Percentiles rank a stretch among this genome's conserved stretches.
Conservation (phyloP, 495 filamentous ascomycete species). For the Talaromyces ruber region DNA sequence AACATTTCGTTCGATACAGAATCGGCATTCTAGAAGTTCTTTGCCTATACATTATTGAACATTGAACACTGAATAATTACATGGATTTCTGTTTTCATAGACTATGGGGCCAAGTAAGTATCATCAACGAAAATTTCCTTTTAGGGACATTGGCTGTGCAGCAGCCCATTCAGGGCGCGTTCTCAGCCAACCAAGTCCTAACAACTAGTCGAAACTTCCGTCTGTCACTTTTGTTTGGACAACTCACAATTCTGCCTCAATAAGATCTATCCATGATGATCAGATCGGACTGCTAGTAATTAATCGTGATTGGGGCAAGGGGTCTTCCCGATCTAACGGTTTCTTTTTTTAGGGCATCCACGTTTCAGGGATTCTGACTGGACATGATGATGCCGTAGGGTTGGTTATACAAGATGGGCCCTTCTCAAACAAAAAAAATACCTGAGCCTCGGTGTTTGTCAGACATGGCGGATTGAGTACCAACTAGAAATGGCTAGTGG, state of each 20-base stretch:
- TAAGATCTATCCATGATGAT: neutral
- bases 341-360: neutral
- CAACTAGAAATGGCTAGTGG: too few species aligned
- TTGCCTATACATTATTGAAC: neutral
- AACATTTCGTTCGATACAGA: neutral
- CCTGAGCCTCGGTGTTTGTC: neutral
- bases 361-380: neutral
- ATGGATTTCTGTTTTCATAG: neutral
- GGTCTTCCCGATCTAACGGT: neutral
- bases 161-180: neutral
- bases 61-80: too few species aligned
- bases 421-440: neutral
- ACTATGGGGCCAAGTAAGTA: neutral
- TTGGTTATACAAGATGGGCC: too few species aligned
- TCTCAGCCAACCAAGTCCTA: neutral
- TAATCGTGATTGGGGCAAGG: neutral
- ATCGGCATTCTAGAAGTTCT: neutral
- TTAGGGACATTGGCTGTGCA: neutral
- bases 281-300: neutral
- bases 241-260: neutral
- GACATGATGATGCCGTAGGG: neutral
- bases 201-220: neutral
- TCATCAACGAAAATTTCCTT: neutral
- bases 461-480: neutral
- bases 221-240: neutral